A percentile compares a stretch with the other conserved stretches of the same genome.
Evolutionary conservation across 495 filamentous ascomycete species (phyloP).

Genomic region (Aspergillus haitiensis): DNA sequence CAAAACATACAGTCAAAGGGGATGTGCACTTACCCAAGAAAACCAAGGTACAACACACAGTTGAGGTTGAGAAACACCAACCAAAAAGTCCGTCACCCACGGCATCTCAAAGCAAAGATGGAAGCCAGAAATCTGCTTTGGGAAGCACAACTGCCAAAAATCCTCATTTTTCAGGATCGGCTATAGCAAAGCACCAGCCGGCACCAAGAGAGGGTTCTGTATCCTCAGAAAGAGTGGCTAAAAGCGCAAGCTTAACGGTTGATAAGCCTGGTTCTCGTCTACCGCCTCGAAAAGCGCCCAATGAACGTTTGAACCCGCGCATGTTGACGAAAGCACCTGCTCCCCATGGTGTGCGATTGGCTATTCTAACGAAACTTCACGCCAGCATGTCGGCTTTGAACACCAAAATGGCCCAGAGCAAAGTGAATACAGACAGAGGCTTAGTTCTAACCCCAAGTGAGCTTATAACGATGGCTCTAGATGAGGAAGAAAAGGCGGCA

Average conservation of each 20-base stretch:
- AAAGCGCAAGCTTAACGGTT: slow-evolving; percentile 16
- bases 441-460: slow-evolving; percentile 65
- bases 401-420: slow-evolving; percentile 46
- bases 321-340: slow-evolving; percentile 71
- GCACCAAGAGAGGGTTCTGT: not conserved
- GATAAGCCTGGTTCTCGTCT: slow-evolving; percentile 31
- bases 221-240: not conserved
- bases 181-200: not conserved
- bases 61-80: slow-evolving; percentile 1
- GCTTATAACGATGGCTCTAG: slow-evolving; percentile 73
- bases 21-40: slow-evolving; percentile 11
- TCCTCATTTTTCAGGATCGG: slow-evolving; percentile 3
- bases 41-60: slow-evolving; percentile 16
- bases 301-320: slow-evolving; percentile 74
- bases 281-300: slow-evolving; percentile 39
- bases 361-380: slow-evolving; percentile 72
- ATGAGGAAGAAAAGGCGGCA: slow-evolving; percentile 80
- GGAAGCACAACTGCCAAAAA: slow-evolving; percentile 1
- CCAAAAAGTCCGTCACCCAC: not conserved
- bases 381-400: slow-evolving; percentile 73
- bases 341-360: slow-evolving; percentile 62
- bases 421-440: slow-evolving; percentile 55
- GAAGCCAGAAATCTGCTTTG: not conserved
- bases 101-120: not conserved
- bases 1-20: not conserved